Conservation (phyloP, 2,329 filamentous ascomycete species). For the Cytospora paraplurivora region DNA sequence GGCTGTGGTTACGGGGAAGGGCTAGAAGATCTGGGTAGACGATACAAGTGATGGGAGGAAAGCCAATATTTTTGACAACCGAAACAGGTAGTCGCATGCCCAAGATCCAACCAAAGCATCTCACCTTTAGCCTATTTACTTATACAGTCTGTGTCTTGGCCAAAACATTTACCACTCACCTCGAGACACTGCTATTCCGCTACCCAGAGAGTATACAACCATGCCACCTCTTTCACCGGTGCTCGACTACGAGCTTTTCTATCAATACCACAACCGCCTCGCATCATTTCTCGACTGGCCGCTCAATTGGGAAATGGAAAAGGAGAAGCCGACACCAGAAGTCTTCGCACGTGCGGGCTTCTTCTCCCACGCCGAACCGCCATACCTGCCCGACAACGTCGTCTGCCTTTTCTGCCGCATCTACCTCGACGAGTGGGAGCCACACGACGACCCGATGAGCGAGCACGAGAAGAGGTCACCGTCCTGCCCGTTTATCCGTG, state of each 20-base stretch:
- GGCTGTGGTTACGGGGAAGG: too few species aligned
- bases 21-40: too few species aligned
- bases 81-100: too few species aligned
- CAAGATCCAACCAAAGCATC: too few species aligned
- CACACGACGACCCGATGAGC: slow-evolving; percentile 1
- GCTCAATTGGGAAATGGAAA: slow-evolving; percentile 4
- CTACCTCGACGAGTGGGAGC: slow-evolving; percentile 4
- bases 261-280: slow-evolving; percentile 25
- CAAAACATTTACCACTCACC: neutral
- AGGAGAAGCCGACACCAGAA: slow-evolving; percentile 16
- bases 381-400: slow-evolving; percentile 3
- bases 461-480: slow-evolving; percentile 1
- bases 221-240: neutral
- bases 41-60: too few species aligned
- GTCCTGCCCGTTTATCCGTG: neutral
- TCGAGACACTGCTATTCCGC: neutral
- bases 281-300: slow-evolving; percentile 22
- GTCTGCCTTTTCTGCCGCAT: slow-evolving; percentile 14
- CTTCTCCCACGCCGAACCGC: neutral
- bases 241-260: slow-evolving; percentile 4
- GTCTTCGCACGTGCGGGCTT: slow-evolving; percentile 17
- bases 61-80: too few species aligned
- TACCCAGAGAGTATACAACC: neutral
- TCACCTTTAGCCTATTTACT: too few species aligned
- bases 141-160: too few species aligned